phyloP scores from a whole-genome alignment of 768 basidiomycete genomes.

The Cystobasidium ongulense region DNA sequence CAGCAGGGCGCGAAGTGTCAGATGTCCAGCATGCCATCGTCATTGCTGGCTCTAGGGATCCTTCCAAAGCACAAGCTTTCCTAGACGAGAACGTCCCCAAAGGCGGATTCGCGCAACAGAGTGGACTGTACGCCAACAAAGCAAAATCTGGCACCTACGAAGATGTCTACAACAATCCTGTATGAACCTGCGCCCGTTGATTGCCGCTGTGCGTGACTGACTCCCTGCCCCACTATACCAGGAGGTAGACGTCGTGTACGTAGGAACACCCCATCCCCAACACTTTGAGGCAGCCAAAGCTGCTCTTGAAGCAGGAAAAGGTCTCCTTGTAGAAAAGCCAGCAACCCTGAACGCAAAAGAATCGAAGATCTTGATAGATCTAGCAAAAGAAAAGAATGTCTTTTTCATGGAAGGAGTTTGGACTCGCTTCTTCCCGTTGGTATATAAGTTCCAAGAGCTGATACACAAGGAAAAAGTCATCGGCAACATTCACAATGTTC shows the following conservation, averaged over 20 bases:
- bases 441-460: slow-evolving; percentile 42
- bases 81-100: slow-evolving; percentile 39
- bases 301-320: slow-evolving; percentile 44
- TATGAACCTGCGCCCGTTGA: background rate
- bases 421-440: slow-evolving; percentile 45
- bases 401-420: slow-evolving; percentile 47
- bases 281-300: slow-evolving; percentile 43
- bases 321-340: slow-evolving; percentile 45
- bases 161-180: slow-evolving; percentile 36
- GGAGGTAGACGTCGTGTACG: slow-evolving; percentile 45
- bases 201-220: background rate
- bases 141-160: slow-evolving; percentile 42
- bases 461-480: slow-evolving; percentile 41
- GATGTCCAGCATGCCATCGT: slow-evolving; percentile 44
- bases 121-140: slow-evolving; percentile 36
- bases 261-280: slow-evolving; percentile 44
- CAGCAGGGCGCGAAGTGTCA: slow-evolving; percentile 32
- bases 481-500: slow-evolving; percentile 42
- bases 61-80: slow-evolving; percentile 42
- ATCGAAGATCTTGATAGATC: slow-evolving; percentile 40
- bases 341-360: slow-evolving; percentile 44
- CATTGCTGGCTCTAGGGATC: slow-evolving; percentile 42
- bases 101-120: slow-evolving; percentile 40
- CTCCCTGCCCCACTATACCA: background rate
- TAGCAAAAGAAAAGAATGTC: slow-evolving; percentile 43